Evolutionary conservation across 192 early-diverging fungal species (phyloP), one percentile per base, ranked within the genome.

Genomic region (Coemansia asiatica): DNA sequence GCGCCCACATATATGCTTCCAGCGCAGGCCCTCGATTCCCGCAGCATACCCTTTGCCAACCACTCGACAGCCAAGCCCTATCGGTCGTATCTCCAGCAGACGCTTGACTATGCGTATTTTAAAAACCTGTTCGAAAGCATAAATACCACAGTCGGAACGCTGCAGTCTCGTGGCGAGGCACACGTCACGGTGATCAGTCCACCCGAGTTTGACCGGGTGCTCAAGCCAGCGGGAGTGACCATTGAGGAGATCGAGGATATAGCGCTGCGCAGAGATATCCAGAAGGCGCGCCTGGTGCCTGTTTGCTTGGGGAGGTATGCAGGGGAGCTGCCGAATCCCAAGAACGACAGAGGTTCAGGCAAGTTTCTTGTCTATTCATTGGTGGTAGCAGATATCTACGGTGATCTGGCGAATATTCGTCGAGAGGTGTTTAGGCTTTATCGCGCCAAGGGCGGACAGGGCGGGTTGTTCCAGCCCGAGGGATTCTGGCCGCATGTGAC

Each of bases 161-260:
- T 86, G 23, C 69, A 66, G 55, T 61, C 69, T 38, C 83, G 84
- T 38, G 88, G 88, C 26, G 90, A 92, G 53, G 76, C 90, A 21
- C 90, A 92, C 49, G 61, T 92, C 53, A 92, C 90, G 7, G 83
- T 91, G 13, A 74, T 92, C 35, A 70, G 78, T 9, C 90, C 90
- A 9, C 85, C 90, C 6, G 90, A 92, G 66, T 89, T 81, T 53
- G 71, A 83, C 66, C 62, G 46, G 10, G 75, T 84, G 10, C 68
- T 88, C 4, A 75, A 82, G 60, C 79, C 82, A 25, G 85, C 72
- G 7, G 84, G 85, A 56, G 67, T 92, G 12, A 89, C 89, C 21
- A 88, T 89, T 8, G 59, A 83, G 19, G 87, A 91, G 31, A 71
- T 92, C 56, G 84, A 91, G 62, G 68, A 18, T 8, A 71, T 91